A percentile compares a stretch with the other conserved stretches of the same genome.
These are phyloP conservation scores for Ascosphaera aggregata DNA, from an alignment of 2,329 filamentous ascomycete species.

Conservation along the genomic window DNA sequence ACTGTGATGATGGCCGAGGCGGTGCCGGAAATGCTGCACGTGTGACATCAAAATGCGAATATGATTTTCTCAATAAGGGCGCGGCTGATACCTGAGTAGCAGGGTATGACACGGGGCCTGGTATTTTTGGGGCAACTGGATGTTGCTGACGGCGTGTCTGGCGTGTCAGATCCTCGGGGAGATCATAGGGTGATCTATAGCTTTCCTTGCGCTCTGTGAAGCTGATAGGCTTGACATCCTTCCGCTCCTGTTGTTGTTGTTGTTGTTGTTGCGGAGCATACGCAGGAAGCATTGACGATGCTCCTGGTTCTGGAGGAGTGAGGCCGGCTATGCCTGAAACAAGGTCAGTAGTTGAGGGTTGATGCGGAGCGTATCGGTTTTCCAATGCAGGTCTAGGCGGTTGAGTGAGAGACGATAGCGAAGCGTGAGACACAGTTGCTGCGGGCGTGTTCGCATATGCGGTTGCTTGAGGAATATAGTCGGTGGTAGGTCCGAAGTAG, in stretches of 20 bases:
- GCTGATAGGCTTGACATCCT: conserved; percentile 43
- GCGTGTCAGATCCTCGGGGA: conserved; percentile 59
- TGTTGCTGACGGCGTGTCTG: conserved; percentile 28
- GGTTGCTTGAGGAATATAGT: background rate
- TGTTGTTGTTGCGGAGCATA: conserved; percentile 11
- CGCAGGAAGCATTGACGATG: conserved; percentile 1
- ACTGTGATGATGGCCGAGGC: conserved; percentile 3
- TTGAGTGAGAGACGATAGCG: conserved; percentile 2
- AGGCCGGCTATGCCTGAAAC: conserved; percentile 13
- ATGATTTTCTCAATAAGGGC: conserved; percentile 5
- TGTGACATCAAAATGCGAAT: conserved; percentile 4
- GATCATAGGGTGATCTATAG: conserved; percentile 83
- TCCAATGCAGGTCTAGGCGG: conserved; percentile 4
- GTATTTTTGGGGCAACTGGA: conserved; percentile 13
- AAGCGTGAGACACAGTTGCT: background rate
- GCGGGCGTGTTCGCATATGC: background rate
- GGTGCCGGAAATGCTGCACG: conserved; percentile 4
- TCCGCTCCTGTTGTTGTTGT: conserved; percentile 17
- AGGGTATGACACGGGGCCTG: conserved; percentile 4
- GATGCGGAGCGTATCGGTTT: conserved; percentile 28
- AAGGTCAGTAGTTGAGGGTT: conserved; percentile 25
- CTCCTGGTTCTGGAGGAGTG: conserved; percentile 3
- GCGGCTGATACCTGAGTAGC: conserved; percentile 6
- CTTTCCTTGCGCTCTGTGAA: conserved; percentile 78
- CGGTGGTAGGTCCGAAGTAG: background rate